Base-by-base conservation (phyloP, 2,329 filamentous ascomycete genomes). In the Lachnellula arida region DNA sequence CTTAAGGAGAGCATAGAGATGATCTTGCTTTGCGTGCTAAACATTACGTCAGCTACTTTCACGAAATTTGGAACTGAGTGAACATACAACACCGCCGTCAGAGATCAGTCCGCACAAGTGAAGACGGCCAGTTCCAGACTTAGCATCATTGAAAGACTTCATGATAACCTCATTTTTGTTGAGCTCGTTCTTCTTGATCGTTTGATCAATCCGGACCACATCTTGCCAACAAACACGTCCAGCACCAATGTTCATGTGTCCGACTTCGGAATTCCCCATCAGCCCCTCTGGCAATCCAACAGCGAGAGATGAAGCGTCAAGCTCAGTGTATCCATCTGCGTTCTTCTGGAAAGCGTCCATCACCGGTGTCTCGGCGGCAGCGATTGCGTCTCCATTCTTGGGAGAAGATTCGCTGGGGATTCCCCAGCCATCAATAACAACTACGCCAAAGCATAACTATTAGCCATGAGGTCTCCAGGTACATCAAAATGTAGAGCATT, bases 401-500 rank as follows among this genome's bases (percentile, higher is more conserved):
- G 88, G 89, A 55, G 91, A 95, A 57, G 86, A 77, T 64, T 87
- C 86, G 62, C 85, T 85, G 68, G 92, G 84, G 68, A 97, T 84
- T 71, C 94, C 94, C 94, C 94, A 99, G 71, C 94, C 94, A 78
- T 99, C 94, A 80, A 99, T 99, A 76, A 97, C 94, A 82, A 99
- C 88, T 91, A 70, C 75, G 75, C 66, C 64, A 70, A 49, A 83
- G 70, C 70, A 81, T 71, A 67, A 80, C 73, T 58, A 81, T 82
- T 80, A 84, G 80, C 80, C 79, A 84, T 57, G 74, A 76, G 56
- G 82, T 66, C 70, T 84, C 79, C 55, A 84, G 69, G 65, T 82
- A 82, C 56, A 82, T 65, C 61, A 84, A 73, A 60, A 79, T 70
- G 65, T 80, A 81, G 67, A 77, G 78, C 53, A 73, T 68, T 51